phyloP scores from a whole-genome alignment of 768 basidiomycete species.

The Stropharia rugosoannulata region DNA sequence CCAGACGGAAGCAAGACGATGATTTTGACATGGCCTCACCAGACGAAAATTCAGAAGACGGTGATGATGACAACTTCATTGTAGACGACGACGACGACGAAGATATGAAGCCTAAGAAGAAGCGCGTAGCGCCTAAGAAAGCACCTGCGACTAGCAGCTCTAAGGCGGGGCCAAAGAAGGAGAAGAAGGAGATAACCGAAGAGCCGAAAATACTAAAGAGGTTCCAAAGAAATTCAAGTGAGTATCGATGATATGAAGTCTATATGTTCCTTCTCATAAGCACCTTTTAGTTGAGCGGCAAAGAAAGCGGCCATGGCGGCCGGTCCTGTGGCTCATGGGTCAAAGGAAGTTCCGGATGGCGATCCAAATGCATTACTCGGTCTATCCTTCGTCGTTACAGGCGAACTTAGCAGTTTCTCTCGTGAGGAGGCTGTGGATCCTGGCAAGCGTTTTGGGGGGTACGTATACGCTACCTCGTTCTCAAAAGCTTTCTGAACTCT shows the following conservation, averaged over 20 bases:
- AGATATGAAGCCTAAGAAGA: conserved; percentile 24
- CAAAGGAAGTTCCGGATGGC: conserved; percentile 73
- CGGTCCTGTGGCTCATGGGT: conserved; percentile 62
- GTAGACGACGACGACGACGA: conserved; percentile 23
- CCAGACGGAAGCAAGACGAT: conserved; percentile 24
- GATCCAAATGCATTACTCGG: conserved; percentile 76
- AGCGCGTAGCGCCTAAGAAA: conserved; percentile 23
- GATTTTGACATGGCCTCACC: conserved; percentile 24
- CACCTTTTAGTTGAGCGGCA: conserved; percentile 38
- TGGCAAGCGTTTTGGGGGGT: conserved; percentile 94
- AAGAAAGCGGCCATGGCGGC: conserved; percentile 59
- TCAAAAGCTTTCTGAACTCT: background rate
- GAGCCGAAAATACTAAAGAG: conserved; percentile 11
- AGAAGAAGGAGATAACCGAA: conserved; percentile 15
- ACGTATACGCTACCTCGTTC: conserved; percentile 24
- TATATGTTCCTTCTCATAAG: background rate
- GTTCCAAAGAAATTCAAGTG: conserved; percentile 28
- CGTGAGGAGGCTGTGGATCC: conserved; percentile 86
- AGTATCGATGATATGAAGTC: background rate
- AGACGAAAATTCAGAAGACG: conserved; percentile 9
- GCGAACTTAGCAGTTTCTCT: conserved; percentile 83
- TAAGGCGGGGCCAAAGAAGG: conserved; percentile 12
- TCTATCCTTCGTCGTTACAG: conserved; percentile 92
- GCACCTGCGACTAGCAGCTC: conserved; percentile 11
- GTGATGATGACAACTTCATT: conserved; percentile 17